Conservation (phyloP, 768 basidiomycete species). For the Collybia nuda region DNA sequence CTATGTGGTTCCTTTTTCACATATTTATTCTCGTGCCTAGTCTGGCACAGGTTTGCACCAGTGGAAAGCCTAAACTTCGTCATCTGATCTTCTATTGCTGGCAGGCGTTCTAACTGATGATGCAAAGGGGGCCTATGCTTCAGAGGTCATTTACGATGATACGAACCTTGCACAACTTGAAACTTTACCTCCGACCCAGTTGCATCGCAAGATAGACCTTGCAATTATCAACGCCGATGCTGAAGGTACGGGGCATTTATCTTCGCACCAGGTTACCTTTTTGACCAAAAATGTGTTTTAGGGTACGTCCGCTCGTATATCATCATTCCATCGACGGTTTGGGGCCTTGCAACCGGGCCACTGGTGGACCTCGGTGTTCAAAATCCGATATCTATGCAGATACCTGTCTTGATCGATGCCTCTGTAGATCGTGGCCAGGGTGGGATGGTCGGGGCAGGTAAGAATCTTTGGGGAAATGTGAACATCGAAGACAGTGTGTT, state of each 20-base stretch:
- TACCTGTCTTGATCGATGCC: slow-evolving; percentile 42
- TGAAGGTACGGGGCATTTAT: slow-evolving; percentile 6
- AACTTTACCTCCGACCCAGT: slow-evolving; percentile 23
- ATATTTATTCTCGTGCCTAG: slow-evolving; percentile 8
- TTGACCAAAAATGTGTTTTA: slow-evolving; percentile 11
- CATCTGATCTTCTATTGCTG: neutral
- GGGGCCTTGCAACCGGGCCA: slow-evolving; percentile 42
- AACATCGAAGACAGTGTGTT: slow-evolving; percentile 49
- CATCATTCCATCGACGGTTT: slow-evolving; percentile 53
- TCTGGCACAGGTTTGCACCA: slow-evolving; percentile 17
- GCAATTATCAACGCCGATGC: slow-evolving; percentile 16
- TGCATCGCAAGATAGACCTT: slow-evolving; percentile 36
- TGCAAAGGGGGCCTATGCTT: slow-evolving; percentile 21
- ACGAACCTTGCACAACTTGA: slow-evolving; percentile 28
- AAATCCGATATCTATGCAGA: slow-evolving; percentile 49
- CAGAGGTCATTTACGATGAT: slow-evolving; percentile 29
- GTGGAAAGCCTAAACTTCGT: neutral
- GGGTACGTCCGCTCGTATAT: slow-evolving; percentile 54
- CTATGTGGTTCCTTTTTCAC: neutral
- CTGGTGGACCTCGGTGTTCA: slow-evolving; percentile 52
- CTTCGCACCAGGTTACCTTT: neutral
- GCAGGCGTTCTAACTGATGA: slow-evolving; percentile 29
- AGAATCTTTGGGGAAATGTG: slow-evolving; percentile 55
- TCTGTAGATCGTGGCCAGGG: slow-evolving; percentile 42
- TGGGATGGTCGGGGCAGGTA: slow-evolving; percentile 51